phyloP scores from a whole-genome alignment of 2,329 filamentous ascomycete genomes.

The Hypoxylon rubiginosum region DNA sequence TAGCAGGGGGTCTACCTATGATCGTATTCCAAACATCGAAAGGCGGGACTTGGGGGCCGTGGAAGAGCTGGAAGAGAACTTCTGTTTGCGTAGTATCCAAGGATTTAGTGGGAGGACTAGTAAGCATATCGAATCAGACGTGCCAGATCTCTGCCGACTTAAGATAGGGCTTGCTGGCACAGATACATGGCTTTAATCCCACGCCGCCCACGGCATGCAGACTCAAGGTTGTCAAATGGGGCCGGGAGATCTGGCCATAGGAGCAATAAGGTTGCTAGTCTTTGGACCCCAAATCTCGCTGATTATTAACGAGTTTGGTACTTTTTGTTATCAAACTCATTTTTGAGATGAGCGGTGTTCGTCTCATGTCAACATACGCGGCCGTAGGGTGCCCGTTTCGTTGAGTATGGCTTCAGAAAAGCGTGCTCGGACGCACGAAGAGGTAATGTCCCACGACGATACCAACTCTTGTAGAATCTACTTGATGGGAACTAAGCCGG shows the following conservation, averaged over 20 bases:
- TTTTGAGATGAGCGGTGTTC: slow-evolving; percentile 15
- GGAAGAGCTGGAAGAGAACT: slow-evolving; percentile 12
- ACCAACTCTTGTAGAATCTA: neutral
- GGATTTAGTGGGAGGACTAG: slow-evolving; percentile 30
- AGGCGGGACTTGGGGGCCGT: slow-evolving; percentile 14
- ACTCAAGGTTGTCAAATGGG: slow-evolving; percentile 22
- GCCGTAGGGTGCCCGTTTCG: slow-evolving; percentile 1
- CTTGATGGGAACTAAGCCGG: slow-evolving; percentile 4
- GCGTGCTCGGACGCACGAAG: slow-evolving; percentile 24
- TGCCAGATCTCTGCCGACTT: slow-evolving; percentile 9
- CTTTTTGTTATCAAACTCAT: slow-evolving; percentile 1
- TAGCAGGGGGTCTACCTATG: slow-evolving; percentile 23
- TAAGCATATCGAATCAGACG: slow-evolving; percentile 20
- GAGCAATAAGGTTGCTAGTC: slow-evolving; percentile 25
- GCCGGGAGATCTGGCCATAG: slow-evolving; percentile 19
- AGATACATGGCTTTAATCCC: slow-evolving; percentile 10
- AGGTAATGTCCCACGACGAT: slow-evolving; percentile 16
- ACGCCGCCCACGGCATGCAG: slow-evolving; percentile 7
- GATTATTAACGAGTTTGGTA: slow-evolving; percentile 5
- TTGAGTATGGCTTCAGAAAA: slow-evolving; percentile 23
- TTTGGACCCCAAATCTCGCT: slow-evolving; percentile 15
- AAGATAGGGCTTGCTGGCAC: slow-evolving; percentile 19
- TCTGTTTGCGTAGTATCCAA: slow-evolving; percentile 17
- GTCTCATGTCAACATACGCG: slow-evolving; percentile 8
- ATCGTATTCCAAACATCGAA: neutral